phyloP scores from a whole-genome alignment of 768 basidiomycete species.

The Boletus bicolor region DNA sequence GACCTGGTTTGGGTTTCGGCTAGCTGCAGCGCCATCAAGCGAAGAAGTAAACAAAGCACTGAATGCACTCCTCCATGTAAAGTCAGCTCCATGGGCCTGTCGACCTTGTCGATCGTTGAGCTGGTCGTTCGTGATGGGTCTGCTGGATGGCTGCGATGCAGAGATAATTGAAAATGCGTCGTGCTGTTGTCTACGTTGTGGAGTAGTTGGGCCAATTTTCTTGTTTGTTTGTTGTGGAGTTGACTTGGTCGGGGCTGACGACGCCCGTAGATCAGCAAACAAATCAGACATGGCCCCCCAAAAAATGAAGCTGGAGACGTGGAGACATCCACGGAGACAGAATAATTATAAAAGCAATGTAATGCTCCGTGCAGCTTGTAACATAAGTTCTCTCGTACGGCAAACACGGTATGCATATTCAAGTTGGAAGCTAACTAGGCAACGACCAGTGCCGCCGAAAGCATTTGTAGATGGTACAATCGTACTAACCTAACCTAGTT shows the following conservation, averaged over 20 bases:
- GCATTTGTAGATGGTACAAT: no score
- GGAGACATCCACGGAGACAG: no score
- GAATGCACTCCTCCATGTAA: slow-evolving; percentile 56
- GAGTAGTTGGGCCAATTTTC: slow-evolving; percentile 40
- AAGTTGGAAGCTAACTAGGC: no score
- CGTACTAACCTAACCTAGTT: no score
- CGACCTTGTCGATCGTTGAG: slow-evolving; percentile 10
- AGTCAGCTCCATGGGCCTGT: slow-evolving; percentile 18
- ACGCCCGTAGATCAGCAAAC: slow-evolving; percentile 75
- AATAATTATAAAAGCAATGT: no score
- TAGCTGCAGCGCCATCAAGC: slow-evolving; percentile 27
- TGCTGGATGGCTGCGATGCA: slow-evolving; percentile 33
- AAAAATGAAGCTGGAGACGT: no score
- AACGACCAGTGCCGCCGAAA: no score
- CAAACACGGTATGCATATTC: no score
- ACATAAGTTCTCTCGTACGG: no score
- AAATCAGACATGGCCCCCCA: slow-evolving; percentile 43
- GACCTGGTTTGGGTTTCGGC: slow-evolving; percentile 1
- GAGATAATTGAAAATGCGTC: slow-evolving; percentile 59
- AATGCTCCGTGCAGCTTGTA: no score
- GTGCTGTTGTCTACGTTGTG: slow-evolving; percentile 40
- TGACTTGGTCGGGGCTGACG: slow-evolving; percentile 55
- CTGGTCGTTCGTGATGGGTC: slow-evolving; percentile 21
- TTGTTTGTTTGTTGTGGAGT: slow-evolving; percentile 37
- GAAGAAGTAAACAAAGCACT: slow-evolving; percentile 58